Evolutionary conservation across 495 filamentous ascomycete species (phyloP).

Genomic region (Staphylotrichum longicolle): DNA sequence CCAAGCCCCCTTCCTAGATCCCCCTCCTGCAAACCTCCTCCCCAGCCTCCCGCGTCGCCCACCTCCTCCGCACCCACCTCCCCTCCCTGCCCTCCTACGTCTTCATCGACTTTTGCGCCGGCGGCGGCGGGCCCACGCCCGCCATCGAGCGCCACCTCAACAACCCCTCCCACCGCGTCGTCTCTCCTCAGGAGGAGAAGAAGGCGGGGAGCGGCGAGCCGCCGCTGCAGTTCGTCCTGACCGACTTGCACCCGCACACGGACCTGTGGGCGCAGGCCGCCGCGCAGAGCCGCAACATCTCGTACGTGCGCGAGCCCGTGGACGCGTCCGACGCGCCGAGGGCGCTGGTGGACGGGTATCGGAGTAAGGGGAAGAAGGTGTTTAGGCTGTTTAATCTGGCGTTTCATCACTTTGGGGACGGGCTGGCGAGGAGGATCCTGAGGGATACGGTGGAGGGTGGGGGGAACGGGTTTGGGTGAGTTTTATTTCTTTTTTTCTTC

Average conservation of each 20-base stretch:
- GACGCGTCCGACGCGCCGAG: constrained; percentile 58
- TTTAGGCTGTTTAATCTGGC: constrained; percentile 70
- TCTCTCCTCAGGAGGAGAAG: too few species aligned
- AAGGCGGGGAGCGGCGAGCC: too few species aligned
- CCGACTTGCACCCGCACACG: constrained; percentile 66
- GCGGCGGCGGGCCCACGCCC: constrained; percentile 66
- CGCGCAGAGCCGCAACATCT: constrained; percentile 48
- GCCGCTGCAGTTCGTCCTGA: constrained; percentile 60
- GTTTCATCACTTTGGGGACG: constrained; percentile 75
- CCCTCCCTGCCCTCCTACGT: constrained; percentile 44
- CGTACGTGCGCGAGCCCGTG: constrained; percentile 55
- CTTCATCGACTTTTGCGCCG: constrained; percentile 73
- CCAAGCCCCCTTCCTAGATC: constrained; percentile 20
- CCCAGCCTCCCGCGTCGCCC: constrained; percentile 47
- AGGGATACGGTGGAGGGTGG: constrained; percentile 56
- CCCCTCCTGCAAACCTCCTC: constrained; percentile 47
- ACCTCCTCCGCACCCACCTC: constrained; percentile 47
- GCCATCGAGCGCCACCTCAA: constrained; percentile 60
- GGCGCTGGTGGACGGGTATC: constrained; percentile 39
- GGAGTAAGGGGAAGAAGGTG: constrained; percentile 41
- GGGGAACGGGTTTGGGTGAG: constrained; percentile 62
- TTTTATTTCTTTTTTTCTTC: background rate
- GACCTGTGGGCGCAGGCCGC: constrained; percentile 57
- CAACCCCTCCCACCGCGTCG: constrained; percentile 13
- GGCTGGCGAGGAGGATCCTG: constrained; percentile 55